phyloP scores from a whole-genome alignment of 2,329 filamentous ascomycete genomes.

The Penicillium janthinellum region DNA sequence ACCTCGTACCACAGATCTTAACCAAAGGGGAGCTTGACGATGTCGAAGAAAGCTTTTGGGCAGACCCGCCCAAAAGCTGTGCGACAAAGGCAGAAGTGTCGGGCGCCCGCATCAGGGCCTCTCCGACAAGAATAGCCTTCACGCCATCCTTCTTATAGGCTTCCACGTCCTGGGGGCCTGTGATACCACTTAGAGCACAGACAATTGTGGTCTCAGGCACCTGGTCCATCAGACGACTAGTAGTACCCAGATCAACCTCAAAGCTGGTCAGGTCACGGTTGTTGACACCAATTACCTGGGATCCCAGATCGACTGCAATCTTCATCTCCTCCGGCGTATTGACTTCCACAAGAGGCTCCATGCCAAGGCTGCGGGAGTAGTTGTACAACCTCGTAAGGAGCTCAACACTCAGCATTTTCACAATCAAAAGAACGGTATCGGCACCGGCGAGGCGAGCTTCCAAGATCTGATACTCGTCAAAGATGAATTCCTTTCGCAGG shows the following conservation, averaged over 20 bases:
- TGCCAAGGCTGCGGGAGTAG: constrained; percentile 86
- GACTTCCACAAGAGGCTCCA: constrained; percentile 97
- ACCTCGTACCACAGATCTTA: constrained; percentile 94
- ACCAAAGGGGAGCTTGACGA: constrained; percentile 61
- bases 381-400: constrained; percentile 77
- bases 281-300: constrained; percentile 94
- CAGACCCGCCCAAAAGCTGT: constrained; percentile 69
- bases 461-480: constrained; percentile 96
- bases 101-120: constrained; percentile 90
- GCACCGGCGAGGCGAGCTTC: constrained; percentile 91
- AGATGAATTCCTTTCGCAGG: constrained; percentile 94
- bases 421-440: constrained; percentile 91
- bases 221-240: constrained; percentile 81
- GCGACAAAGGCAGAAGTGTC: constrained; percentile 82
- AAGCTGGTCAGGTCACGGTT: constrained; percentile 96
- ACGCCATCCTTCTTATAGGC: constrained; percentile 88
- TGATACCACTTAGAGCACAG: constrained; percentile 92
- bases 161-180: constrained; percentile 81
- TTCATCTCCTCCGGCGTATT: constrained; percentile 94
- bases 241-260: constrained; percentile 92
- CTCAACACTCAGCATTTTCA: constrained; percentile 89
- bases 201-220: constrained; percentile 85
- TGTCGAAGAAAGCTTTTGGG: constrained; percentile 23
- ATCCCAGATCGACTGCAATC: constrained; percentile 78
- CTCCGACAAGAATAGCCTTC: constrained; percentile 89